Conservation (phyloP, 1,139 yeast genomes). For the Hyphopichia buzzinii region DNA sequence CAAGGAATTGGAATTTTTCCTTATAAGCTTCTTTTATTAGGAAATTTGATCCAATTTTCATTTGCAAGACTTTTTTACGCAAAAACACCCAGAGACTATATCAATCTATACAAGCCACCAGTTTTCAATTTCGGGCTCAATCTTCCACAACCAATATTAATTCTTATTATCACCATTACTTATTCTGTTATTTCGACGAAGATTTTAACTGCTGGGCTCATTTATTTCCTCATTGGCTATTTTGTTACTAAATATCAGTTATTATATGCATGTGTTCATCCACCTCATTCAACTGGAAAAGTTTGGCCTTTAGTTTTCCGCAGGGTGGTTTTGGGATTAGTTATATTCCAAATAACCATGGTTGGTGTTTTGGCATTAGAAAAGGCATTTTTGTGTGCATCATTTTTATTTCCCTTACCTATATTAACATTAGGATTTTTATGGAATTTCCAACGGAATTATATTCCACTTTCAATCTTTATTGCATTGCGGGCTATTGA, state of each 20-base stretch:
- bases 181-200: conserved; percentile 66
- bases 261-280: conserved; percentile 64
- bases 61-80: conserved; percentile 46
- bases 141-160: conserved; percentile 63
- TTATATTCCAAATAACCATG: conserved; percentile 81
- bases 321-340: conserved; percentile 55
- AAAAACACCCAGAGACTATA: conserved; percentile 59
- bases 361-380: conserved; percentile 83
- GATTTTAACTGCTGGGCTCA: conserved; percentile 60
- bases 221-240: conserved; percentile 61
- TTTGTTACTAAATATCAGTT: conserved; percentile 66
- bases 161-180: conserved; percentile 58
- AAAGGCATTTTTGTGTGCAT: conserved; percentile 72
- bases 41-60: conserved; percentile 61
- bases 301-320: conserved; percentile 68
- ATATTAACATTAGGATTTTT: conserved; percentile 61
- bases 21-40: conserved; percentile 63
- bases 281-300: conserved; percentile 69
- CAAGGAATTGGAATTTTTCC: conserved; percentile 83
- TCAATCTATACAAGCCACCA: conserved; percentile 51
- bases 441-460: conserved; percentile 80
- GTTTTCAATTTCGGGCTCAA: conserved; percentile 64
- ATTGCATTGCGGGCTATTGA: conserved; percentile 70
- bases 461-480: conserved; percentile 75
- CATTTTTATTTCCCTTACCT: conserved; percentile 74